phyloP scores from a whole-genome alignment of 108 stramenopile species.

The Seminavis robusta region DNA sequence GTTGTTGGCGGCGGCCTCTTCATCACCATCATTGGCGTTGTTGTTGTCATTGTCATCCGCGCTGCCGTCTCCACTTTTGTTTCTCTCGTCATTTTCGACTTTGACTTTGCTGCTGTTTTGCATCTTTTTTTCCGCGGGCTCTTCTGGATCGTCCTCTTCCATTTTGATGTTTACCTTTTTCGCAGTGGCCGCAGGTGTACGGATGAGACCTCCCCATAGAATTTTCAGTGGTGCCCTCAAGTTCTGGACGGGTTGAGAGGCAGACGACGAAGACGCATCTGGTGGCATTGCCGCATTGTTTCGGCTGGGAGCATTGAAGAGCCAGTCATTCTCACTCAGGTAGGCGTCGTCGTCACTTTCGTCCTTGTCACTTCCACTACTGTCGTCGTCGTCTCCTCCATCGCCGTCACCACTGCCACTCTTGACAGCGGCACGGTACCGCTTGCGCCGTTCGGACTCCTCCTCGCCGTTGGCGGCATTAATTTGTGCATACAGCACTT shows the following conservation, averaged over 20 bases:
- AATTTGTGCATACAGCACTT: neutral
- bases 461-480: neutral
- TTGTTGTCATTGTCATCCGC: constrained; percentile 8
- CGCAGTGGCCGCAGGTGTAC: neutral
- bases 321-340: constrained; percentile 41
- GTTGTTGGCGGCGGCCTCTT: constrained; percentile 20
- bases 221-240: neutral
- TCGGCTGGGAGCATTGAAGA: neutral
- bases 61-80: neutral
- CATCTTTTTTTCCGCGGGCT: neutral
- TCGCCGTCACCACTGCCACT: neutral
- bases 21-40: constrained; percentile 24
- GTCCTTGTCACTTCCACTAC: neutral
- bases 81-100: neutral
- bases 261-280: no score
- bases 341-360: constrained; percentile 26
- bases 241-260: neutral
- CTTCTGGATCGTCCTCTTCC: neutral
- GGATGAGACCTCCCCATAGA: constrained; percentile 12
- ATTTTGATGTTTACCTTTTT: neutral
- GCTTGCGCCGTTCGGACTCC: neutral
- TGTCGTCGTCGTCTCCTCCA: neutral
- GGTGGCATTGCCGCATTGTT: neutral
- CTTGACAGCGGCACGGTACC: neutral
- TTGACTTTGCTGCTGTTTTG: neutral